Base-by-base conservation (phyloP, 2,329 filamentous ascomycete genomes). In the Aspergillus luchuensis region DNA sequence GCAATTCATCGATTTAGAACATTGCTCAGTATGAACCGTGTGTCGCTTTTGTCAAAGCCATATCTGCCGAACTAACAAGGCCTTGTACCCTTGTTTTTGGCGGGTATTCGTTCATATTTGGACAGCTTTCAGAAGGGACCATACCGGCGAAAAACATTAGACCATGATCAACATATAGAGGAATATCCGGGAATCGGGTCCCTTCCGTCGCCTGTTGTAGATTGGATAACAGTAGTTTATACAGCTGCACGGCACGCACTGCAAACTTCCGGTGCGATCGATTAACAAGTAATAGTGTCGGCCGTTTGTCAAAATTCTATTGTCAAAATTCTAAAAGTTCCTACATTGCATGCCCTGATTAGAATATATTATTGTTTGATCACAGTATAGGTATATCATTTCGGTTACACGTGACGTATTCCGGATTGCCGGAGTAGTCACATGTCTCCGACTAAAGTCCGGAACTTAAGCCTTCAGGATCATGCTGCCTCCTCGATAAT, bases 401-500 rank as follows among this genome's bases (percentile, higher is more conserved):
- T 19, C 15, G 47, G 8, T 10, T 11, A 6, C 47, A 50, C 47
- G 47, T 50, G 47, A 50, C 47, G 28, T 50, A 25, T 19, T 19
- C 4, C 25, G 10, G 6, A 11, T 10, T 13, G 15, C 21, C 43
- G 43, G 23, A n/a, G 21, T 30, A 55, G 52, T 55, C 38, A 55
- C 53, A 56, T 56, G 23, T 25, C 30, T 56, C 39, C 19, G 23
- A 25, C 10, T 36, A 45, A 11, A 56, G 41, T 56, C 41, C 43
- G 25, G 41, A 33, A 56, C 25, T 15, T 47, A 11, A 11, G 15
- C 23, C 23, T 53, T 19, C 15, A 25, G 23, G 11, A 55, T 25
- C 5, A 21, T 30, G 28, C 17, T 55, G 30, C 23, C 25, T 21
- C 56, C 17, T 65, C 59, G 67, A 64, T 36, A 47, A 80, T 80